phyloP scores from a whole-genome alignment of 106 monocot species.

The Phalaenopsis equestris region DNA sequence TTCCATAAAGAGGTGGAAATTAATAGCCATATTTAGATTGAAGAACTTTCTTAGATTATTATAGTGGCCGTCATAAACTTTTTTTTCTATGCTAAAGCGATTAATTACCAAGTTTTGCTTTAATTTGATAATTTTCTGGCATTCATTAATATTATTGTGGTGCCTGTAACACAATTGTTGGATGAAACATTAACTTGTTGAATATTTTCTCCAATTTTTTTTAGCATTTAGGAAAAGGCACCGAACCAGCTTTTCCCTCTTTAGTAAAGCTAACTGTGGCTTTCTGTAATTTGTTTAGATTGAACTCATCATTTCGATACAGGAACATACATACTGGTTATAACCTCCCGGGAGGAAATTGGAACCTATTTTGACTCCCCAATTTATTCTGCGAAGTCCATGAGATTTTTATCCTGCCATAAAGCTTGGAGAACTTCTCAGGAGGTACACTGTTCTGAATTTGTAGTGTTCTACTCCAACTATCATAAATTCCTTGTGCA shows the following conservation, averaged over 20 bases:
- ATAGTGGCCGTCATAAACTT: too few relatives aligned
- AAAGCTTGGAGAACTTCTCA: constrained; percentile 49
- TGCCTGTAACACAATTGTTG: too few relatives aligned
- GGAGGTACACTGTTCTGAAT: constrained; percentile 42
- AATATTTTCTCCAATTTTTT: too few relatives aligned
- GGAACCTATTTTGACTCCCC: constrained; percentile 52
- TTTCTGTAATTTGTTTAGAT: not conserved
- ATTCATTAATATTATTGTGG: too few relatives aligned
- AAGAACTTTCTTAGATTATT: too few relatives aligned
- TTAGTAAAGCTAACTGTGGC: not conserved
- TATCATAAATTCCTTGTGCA: not conserved
- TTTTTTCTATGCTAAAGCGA: too few relatives aligned
- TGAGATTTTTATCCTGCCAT: constrained; percentile 78
- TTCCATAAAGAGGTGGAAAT: too few relatives aligned
- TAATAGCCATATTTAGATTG: too few relatives aligned
- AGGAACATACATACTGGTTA: constrained; percentile 81
- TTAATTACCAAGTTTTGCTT: too few relatives aligned
- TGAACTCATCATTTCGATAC: constrained; percentile 12
- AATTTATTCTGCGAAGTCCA: constrained; percentile 51
- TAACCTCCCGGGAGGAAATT: constrained; percentile 71
- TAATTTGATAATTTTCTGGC: too few relatives aligned
- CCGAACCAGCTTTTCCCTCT: not conserved
- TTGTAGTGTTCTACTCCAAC: not conserved
- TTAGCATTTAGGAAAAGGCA: not conserved
- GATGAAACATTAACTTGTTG: too few relatives aligned